Evolutionary conservation across 139 green algal genomes (phyloP).

Genomic region (Chlorella sp.): DNA sequence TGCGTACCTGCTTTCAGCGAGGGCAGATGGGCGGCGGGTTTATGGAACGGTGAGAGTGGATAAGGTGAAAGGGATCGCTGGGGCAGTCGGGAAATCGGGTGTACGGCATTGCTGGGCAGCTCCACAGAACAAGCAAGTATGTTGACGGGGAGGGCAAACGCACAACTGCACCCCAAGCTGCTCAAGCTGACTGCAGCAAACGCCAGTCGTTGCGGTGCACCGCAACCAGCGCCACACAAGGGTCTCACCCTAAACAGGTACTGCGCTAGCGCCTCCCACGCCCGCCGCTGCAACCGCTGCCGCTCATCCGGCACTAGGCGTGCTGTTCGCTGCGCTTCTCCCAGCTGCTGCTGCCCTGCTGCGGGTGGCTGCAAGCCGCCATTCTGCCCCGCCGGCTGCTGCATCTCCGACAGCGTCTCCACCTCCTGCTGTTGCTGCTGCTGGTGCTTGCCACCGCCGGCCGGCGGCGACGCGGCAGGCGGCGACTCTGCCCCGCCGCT

Average conservation of each 20-base stretch:
- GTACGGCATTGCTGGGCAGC: too few species aligned
- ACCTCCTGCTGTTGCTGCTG: conserved; percentile 17
- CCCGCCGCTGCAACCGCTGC: conserved; percentile 32
- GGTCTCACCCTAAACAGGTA: conserved; percentile 47
- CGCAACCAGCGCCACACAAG: neutral
- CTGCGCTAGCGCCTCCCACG: conserved; percentile 20
- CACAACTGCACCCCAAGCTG: too few species aligned
- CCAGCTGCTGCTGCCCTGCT: neutral
- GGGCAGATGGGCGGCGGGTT: too few species aligned
- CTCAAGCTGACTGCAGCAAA: neutral
- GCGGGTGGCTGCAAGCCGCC: neutral
- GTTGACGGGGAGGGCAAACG: too few species aligned
- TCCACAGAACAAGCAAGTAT: too few species aligned
- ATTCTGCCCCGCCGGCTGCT: neutral
- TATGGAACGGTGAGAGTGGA: too few species aligned
- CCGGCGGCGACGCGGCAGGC: neutral
- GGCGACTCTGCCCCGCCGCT: neutral
- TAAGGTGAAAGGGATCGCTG: too few species aligned
- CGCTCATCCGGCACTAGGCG: neutral
- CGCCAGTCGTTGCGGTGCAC: neutral
- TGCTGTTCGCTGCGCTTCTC: too few species aligned
- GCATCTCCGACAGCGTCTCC: neutral
- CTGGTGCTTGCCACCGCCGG: neutral
- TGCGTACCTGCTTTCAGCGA: conserved; percentile 34
- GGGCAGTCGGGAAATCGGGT: too few species aligned